phyloP scores from a whole-genome alignment of 164 flowering plant species.

The Protea cynaroides region DNA sequence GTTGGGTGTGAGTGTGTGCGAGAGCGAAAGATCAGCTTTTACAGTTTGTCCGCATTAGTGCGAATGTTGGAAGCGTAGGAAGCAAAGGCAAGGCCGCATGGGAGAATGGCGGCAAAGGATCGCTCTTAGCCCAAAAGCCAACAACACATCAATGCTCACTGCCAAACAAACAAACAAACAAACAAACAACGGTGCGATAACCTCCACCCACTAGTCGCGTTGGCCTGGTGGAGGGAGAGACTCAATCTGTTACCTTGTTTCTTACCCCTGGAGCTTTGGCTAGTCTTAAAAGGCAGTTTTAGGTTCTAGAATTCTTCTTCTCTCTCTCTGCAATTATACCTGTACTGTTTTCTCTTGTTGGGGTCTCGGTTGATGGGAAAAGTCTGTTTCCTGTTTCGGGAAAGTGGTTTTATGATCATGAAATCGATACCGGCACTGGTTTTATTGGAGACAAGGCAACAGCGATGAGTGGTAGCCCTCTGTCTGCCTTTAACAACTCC shows the following conservation, averaged over 20 bases:
- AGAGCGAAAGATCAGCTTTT: slow-evolving; percentile 11
- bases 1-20: background rate
- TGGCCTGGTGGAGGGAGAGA: no score
- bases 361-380: background rate
- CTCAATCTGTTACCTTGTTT: no score
- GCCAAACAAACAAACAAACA: background rate
- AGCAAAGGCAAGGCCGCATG: slow-evolving; percentile 33
- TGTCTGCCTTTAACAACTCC: slow-evolving; percentile 38
- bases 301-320: background rate
- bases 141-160: background rate
- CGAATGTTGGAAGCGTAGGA: slow-evolving; percentile 76
- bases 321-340: background rate
- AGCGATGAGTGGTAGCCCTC: slow-evolving; percentile 8
- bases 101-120: slow-evolving; percentile 41
- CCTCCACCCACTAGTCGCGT: no score
- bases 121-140: background rate
- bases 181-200: background rate
- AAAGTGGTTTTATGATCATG: slow-evolving; percentile 5
- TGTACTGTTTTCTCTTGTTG: background rate
- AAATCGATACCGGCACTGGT: slow-evolving; percentile 16
- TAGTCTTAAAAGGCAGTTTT: background rate
- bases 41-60: slow-evolving; percentile 22
- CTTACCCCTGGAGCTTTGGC: background rate
- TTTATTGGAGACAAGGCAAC: slow-evolving; percentile 20
- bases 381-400: background rate